Conservation (phyloP, 2,329 filamentous ascomycete species). For the Huntiella decipiens region DNA sequence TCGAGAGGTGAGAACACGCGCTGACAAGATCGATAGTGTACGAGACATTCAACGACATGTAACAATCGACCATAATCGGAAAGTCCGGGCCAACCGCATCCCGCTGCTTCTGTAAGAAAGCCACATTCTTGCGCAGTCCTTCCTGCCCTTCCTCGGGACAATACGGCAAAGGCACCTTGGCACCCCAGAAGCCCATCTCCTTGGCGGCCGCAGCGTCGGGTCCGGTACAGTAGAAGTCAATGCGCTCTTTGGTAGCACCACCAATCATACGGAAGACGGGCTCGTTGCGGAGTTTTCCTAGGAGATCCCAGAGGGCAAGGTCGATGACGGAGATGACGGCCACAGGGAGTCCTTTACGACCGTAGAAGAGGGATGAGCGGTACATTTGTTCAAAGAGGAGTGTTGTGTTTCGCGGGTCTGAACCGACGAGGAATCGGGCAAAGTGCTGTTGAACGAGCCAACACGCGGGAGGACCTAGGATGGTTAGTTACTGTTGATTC, state of each 20-base stretch:
- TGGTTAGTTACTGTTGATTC: not conserved
- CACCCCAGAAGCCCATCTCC: constrained; percentile 74
- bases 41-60: constrained; percentile 83
- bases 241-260: constrained; percentile 62
- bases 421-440: constrained; percentile 72
- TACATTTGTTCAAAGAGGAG: constrained; percentile 95
- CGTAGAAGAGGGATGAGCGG: constrained; percentile 88
- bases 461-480: constrained; percentile 60
- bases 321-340: constrained; percentile 92
- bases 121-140: constrained; percentile 74
- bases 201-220: constrained; percentile 66
- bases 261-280: constrained; percentile 91
- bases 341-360: constrained; percentile 74
- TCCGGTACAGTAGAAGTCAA: constrained; percentile 90
- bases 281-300: constrained; percentile 80
- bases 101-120: constrained; percentile 69
- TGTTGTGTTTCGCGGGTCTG: constrained; percentile 80
- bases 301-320: constrained; percentile 76
- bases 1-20: constrained; percentile 62
- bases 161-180: constrained; percentile 77
- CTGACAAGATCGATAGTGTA: constrained; percentile 87
- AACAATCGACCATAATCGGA: constrained; percentile 88
- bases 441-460: constrained; percentile 92
- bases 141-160: constrained; percentile 71
- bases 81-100: constrained; percentile 76